These are phyloP conservation scores for Citrullus colocynthis DNA, from an alignment of 306 rosid species.

Conservation along the genomic window DNA sequence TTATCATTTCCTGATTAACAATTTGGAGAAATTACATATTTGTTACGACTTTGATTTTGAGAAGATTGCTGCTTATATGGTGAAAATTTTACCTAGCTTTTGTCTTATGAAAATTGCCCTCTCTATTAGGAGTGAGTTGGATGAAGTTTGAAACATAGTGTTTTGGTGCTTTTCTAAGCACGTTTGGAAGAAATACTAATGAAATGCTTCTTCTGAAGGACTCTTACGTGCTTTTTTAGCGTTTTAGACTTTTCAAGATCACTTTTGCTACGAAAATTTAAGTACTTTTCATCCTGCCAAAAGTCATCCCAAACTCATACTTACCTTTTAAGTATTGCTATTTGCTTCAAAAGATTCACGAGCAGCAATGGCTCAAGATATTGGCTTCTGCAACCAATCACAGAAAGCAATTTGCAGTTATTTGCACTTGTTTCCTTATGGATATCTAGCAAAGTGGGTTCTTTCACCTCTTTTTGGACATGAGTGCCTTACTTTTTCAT, in stretches of 20 bases:
- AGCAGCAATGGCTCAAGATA: conserved; percentile 7
- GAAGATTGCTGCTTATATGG: neutral
- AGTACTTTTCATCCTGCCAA: neutral
- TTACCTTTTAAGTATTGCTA: neutral
- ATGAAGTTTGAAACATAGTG: neutral
- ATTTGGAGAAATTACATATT: neutral
- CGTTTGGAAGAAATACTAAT: neutral
- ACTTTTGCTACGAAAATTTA: neutral
- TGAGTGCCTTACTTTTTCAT: neutral
- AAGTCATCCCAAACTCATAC: neutral
- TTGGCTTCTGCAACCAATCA: conserved; percentile 64
- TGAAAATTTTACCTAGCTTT: neutral
- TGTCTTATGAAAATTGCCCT: neutral
- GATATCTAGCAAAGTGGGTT: conserved; percentile 74
- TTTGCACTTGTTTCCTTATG: conserved; percentile 73
- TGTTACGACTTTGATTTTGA: neutral
- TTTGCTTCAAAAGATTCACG: conserved; percentile 16
- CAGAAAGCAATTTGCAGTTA: conserved; percentile 57
- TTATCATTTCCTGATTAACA: neutral
- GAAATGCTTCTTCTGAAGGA: neutral
- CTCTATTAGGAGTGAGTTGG: neutral
- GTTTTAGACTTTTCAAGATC: neutral
- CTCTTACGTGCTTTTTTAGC: neutral
- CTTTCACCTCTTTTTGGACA: neutral
- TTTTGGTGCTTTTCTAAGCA: neutral